A percentile compares a stretch with the other conserved stretches of the same genome.
These are phyloP conservation scores for Astrephomene gubernaculifera DNA, from an alignment of 139 green algal species.

Conservation along the genomic window DNA sequence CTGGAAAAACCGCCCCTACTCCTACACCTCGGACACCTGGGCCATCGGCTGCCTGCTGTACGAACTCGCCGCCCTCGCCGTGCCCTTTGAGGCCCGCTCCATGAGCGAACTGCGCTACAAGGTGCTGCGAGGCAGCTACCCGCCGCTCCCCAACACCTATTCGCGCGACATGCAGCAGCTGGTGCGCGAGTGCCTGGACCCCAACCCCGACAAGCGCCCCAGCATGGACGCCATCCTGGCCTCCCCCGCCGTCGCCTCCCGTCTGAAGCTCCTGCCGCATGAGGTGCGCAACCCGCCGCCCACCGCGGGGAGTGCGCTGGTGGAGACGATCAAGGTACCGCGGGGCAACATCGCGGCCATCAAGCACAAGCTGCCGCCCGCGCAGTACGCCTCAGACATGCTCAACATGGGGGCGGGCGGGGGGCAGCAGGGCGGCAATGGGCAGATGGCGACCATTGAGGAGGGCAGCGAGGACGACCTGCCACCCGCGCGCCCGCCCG, in stretches of 20 bases:
- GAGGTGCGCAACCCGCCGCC: slow-evolving; percentile 32
- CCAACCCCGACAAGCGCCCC: slow-evolving; percentile 55
- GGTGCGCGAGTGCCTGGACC: slow-evolving; percentile 60
- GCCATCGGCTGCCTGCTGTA: slow-evolving; percentile 87
- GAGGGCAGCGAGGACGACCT: slow-evolving; percentile 32
- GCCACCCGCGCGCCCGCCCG: background rate
- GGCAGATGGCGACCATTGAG: slow-evolving; percentile 36
- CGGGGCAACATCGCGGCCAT: slow-evolving; percentile 59
- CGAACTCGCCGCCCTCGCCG: slow-evolving; percentile 79
- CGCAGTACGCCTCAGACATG: slow-evolving; percentile 58
- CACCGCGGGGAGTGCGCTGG: slow-evolving; percentile 44
- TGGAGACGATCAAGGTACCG: slow-evolving; percentile 69
- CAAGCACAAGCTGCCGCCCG: slow-evolving; percentile 62
- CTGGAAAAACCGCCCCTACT: slow-evolving; percentile 82
- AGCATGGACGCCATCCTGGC: slow-evolving; percentile 55
- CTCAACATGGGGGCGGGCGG: slow-evolving; percentile 26
- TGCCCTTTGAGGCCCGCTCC: slow-evolving; percentile 82
- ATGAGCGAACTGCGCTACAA: slow-evolving; percentile 80
- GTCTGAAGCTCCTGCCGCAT: slow-evolving; percentile 50
- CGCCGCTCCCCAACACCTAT: slow-evolving; percentile 49
- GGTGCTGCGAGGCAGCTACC: slow-evolving; percentile 50
- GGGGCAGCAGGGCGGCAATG: background rate
- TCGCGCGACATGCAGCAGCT: slow-evolving; percentile 56
- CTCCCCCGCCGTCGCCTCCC: slow-evolving; percentile 39
- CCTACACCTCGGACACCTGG: slow-evolving; percentile 80